Conservation (phyloP, 176 grass and related monocot genomes). For the Cymbopogon citratus region DNA sequence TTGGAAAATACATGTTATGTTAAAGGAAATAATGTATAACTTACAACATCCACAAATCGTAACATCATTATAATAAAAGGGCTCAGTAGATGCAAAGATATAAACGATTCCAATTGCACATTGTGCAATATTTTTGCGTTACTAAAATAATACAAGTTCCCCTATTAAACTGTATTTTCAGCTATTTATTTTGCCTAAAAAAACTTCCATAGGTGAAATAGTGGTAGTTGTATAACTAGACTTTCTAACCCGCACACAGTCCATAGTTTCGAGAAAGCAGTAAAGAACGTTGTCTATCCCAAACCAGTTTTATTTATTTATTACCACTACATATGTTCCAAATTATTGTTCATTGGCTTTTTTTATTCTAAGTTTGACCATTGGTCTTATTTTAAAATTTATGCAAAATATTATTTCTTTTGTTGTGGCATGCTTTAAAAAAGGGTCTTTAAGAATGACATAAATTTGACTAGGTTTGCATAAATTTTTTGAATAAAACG, state of each 20-base stretch:
- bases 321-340: no score
- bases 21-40: accelerated
- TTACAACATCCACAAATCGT: background rate
- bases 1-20: background rate
- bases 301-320: background rate
- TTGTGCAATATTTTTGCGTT: no score
- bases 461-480: no score
- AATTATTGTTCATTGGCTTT: no score
- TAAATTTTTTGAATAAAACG: no score
- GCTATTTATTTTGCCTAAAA: background rate
- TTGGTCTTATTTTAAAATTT: no score
- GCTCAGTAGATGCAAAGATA: background rate
- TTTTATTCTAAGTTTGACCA: no score
- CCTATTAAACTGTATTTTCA: background rate
- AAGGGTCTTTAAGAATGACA: no score
- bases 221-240: background rate
- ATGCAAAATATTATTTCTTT: no score
- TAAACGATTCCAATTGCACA: background rate
- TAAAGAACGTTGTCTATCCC: background rate
- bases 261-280: background rate
- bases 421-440: no score
- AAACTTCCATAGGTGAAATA: background rate
- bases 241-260: background rate
- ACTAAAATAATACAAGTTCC: background rate
- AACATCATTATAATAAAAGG: background rate